These are phyloP conservation scores for Magnolia sinica DNA, from an alignment of 164 flowering plant genomes.

Conservation along the genomic window DNA sequence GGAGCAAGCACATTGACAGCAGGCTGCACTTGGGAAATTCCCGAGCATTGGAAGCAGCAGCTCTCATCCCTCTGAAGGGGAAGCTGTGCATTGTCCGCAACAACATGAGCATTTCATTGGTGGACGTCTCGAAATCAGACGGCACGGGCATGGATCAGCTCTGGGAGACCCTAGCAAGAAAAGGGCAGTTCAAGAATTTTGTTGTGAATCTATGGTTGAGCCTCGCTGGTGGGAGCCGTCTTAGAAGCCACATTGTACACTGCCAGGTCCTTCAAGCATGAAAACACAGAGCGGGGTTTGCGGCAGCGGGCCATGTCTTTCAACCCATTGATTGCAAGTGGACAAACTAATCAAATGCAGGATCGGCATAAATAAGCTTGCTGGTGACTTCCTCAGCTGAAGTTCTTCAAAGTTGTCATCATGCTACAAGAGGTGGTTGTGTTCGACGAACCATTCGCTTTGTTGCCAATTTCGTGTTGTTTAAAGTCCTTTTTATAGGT, in stretches of 20 bases:
- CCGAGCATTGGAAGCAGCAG: slow-evolving; percentile 68
- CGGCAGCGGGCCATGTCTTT: background rate
- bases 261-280: slow-evolving; percentile 76
- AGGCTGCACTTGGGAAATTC: slow-evolving; percentile 74
- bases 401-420: background rate
- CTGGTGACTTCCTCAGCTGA: background rate
- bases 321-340: background rate
- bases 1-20: slow-evolving; percentile 72
- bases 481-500: background rate
- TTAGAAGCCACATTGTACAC: slow-evolving; percentile 70
- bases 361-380: background rate
- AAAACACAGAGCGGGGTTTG: background rate
- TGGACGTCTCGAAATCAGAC: slow-evolving; percentile 50
- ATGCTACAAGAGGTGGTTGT: background rate
- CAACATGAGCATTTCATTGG: slow-evolving; percentile 73
- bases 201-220: slow-evolving; percentile 68
- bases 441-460: background rate
- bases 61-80: slow-evolving; percentile 61
- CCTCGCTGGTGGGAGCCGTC: slow-evolving; percentile 57
- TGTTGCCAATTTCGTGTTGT: background rate
- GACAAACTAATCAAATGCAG: background rate
- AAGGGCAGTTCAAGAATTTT: slow-evolving; percentile 64
- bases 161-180: slow-evolving; percentile 76
- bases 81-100: slow-evolving; percentile 73
- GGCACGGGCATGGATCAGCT: slow-evolving; percentile 38